Evolutionary conservation across 306 rosid species (phyloP).

Genomic region (Glycyrrhiza uralensis): DNA sequence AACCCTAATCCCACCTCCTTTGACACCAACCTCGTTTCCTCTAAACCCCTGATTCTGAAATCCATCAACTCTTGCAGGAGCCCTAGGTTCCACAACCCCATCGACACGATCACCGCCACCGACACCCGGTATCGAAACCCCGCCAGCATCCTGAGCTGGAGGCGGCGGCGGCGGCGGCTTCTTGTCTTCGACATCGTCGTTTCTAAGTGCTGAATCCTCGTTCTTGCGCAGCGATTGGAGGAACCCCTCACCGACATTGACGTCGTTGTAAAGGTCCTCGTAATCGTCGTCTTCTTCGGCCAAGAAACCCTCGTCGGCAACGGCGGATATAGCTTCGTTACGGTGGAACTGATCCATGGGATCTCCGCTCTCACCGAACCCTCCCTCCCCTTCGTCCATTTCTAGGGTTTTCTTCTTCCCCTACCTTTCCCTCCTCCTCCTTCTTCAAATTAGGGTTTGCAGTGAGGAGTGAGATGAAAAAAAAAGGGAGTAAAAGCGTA

Average conservation of each 20-base stretch:
- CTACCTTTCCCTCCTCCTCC: background rate
- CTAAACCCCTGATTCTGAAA: constrained; percentile 71
- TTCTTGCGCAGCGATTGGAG: constrained; percentile 75
- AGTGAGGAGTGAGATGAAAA: background rate
- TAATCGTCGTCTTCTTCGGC: constrained; percentile 92
- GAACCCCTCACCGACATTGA: constrained; percentile 90
- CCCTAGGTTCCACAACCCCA: constrained; percentile 39
- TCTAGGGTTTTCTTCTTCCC: background rate
- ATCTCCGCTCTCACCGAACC: constrained; percentile 63
- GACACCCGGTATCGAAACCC: constrained; percentile 47
- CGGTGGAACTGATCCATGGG: constrained; percentile 90
- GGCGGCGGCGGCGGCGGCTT: constrained; percentile 39
- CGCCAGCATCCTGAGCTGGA: constrained; percentile 29
- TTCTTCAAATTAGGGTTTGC: constrained; percentile 18
- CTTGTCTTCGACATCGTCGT: constrained; percentile 47
- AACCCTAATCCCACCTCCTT: constrained; percentile 80
- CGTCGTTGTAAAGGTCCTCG: constrained; percentile 96
- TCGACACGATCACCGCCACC: constrained; percentile 32
- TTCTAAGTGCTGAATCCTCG: constrained; percentile 58
- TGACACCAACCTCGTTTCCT: constrained; percentile 47
- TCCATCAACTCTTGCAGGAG: constrained; percentile 42
- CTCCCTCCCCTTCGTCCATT: constrained; percentile 71
- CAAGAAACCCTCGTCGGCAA: constrained; percentile 80
- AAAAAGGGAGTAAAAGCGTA: background rate
- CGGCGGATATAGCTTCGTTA: constrained; percentile 98